Evolutionary conservation across 2,329 filamentous ascomycete genomes (phyloP).

Genomic region (Fusarium sp.): DNA sequence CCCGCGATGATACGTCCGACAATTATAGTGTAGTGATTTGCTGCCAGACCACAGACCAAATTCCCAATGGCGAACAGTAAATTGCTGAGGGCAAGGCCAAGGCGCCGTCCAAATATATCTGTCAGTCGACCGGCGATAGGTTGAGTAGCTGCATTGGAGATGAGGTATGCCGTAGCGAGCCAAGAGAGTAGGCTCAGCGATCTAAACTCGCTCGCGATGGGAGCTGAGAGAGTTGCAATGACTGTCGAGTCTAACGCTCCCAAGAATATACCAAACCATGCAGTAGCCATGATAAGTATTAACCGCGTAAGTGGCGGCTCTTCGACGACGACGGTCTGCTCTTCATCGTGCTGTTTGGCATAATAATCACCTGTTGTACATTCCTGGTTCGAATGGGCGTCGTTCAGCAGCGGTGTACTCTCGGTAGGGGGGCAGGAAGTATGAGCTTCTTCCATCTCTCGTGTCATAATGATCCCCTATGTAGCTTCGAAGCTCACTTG

Average conservation of each 20-base stretch:
- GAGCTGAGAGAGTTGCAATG: conserved; percentile 80
- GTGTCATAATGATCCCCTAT: no score
- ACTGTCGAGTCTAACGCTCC: conserved; percentile 76
- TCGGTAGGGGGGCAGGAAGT: no score
- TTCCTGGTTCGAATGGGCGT: no score
- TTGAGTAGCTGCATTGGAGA: conserved; percentile 74
- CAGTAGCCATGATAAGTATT: conserved; percentile 8
- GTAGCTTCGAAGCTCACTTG: no score
- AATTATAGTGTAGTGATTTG: conserved; percentile 73
- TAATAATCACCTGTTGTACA: no score
- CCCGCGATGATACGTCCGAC: conserved; percentile 79
- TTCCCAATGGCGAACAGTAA: conserved; percentile 80
- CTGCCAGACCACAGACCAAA: conserved; percentile 79
- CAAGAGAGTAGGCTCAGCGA: conserved; percentile 82
- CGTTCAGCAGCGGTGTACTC: no score
- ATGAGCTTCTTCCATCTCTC: no score
- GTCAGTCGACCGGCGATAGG: conserved; percentile 82
- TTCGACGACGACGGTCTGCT: no score
- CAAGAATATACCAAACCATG: conserved; percentile 55
- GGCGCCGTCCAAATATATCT: conserved; percentile 81
- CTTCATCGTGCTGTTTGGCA: no score
- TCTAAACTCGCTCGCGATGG: conserved; percentile 81
- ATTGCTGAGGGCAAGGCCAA: conserved; percentile 79
- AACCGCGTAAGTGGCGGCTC: neutral
- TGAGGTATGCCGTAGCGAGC: conserved; percentile 84